Percentiles rank a stretch among this genome's conserved stretches.
Evolutionary conservation across 176 grass and related monocot species (phyloP).

Genomic region (Cenchrus fungigraminus): DNA sequence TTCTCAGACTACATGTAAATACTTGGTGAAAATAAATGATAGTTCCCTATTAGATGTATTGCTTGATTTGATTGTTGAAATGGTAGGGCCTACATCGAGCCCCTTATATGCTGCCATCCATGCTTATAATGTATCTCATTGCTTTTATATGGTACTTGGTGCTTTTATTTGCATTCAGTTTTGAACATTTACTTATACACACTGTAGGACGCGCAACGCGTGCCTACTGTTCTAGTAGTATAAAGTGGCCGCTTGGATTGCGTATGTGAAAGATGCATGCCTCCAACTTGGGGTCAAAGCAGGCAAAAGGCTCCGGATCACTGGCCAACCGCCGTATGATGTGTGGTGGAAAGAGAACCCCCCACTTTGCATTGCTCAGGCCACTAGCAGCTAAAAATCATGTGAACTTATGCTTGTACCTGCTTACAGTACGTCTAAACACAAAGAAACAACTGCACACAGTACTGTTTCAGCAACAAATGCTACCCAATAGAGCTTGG

Average conservation of each 20-base stretch:
- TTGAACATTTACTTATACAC: too few species aligned
- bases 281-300: slow-evolving; percentile 31
- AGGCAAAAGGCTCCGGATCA: slow-evolving; percentile 32
- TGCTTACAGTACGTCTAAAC: neutral
- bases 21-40: too few species aligned
- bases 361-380: neutral
- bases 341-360: slow-evolving; percentile 18
- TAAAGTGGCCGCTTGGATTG: neutral
- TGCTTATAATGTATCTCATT: too few species aligned
- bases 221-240: neutral
- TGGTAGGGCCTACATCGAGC: too few species aligned
- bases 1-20: too few species aligned
- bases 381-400: slow-evolving; percentile 39
- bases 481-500: neutral
- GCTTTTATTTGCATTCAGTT: too few species aligned
- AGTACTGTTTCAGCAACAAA: neutral
- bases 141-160: too few species aligned
- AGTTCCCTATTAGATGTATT: too few species aligned
- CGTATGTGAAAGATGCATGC: slow-evolving; percentile 24
- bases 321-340: slow-evolving; percentile 20
- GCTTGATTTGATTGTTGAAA: too few species aligned
- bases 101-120: too few species aligned
- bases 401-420: slow-evolving; percentile 35
- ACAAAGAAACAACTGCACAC: neutral
- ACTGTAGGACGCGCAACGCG: too few species aligned